Evolutionary conservation across 768 basidiomycete species (phyloP), one percentile per base, ranked within the genome.

Genomic region (Paxillus involutus): DNA sequence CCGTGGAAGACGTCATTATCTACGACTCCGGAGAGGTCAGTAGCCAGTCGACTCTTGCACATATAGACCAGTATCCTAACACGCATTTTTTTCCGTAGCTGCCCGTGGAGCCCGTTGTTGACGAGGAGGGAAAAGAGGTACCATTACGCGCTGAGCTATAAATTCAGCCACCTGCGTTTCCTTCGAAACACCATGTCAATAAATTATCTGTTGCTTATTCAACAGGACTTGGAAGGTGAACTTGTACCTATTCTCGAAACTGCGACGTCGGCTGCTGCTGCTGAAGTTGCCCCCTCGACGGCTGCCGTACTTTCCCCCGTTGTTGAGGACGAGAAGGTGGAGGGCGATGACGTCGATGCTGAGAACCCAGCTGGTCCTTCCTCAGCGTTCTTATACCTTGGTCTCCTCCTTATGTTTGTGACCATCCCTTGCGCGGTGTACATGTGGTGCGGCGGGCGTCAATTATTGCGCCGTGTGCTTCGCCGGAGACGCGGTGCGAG

Each of bases 61-160:
- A 35, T 35, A 4, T 5, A 35, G n/a, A 29, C 9, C 10, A 16
- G 32, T 12, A 42, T 39, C n/a, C 49, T 52, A 35, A 67, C 21
- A 37, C 11, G 30, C 24, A 26, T 26, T 26, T 21, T 47, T 43
- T 21, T 50, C 17, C 55, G 13, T 52, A 87, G 86, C 73, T 89
- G 24, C 71, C 69, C 13, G 59, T 85, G 30, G 84, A 88, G 53
- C 50, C 75, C 35, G 77, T 70, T 44, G 70, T 77, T 47, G 88
- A 88, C 57, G 73, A 72, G 51, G 80, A 88, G 51, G 89, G 86
- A 68, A 87, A 91, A 57, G 78, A 96, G 91, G 92, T 96, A 85
- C 95, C 94, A 74, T 73, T 91, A 64, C 93, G 85, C 68, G 89
- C 83, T 83, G 96, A 98, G 84, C 93, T 98, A 70, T 98, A 65